These are phyloP conservation scores for Malbranchea cinnamomea DNA, from an alignment of 2,329 filamentous ascomycete genomes.

Conservation along the genomic window DNA sequence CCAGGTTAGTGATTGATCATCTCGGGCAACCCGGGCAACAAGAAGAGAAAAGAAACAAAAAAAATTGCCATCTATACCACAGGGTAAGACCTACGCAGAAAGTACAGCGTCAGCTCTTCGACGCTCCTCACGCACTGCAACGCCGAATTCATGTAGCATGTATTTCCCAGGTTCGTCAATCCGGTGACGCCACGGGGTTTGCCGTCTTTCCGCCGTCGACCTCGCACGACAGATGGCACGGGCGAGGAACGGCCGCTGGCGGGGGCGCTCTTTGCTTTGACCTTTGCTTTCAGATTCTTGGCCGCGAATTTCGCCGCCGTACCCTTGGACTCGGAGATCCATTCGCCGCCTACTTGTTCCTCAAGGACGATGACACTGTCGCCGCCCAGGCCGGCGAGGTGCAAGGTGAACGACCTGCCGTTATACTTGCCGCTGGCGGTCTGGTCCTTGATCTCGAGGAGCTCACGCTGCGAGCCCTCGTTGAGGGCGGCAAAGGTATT, in stretches of 20 bases:
- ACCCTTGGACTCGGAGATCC: slow-evolving; percentile 35
- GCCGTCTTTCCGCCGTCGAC: slow-evolving; percentile 53
- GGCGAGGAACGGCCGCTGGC: slow-evolving; percentile 55
- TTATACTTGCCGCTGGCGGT: slow-evolving; percentile 66
- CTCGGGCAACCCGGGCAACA: slow-evolving; percentile 6
- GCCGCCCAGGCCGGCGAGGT: slow-evolving; percentile 51
- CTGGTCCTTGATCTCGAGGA: slow-evolving; percentile 50
- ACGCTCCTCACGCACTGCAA: slow-evolving; percentile 88
- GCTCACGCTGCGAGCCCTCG: slow-evolving; percentile 48
- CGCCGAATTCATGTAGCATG: slow-evolving; percentile 98
- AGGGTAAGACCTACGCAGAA: slow-evolving; percentile 47
- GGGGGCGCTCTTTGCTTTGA: slow-evolving; percentile 26
- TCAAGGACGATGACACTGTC: slow-evolving; percentile 73
- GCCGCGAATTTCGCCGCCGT: slow-evolving; percentile 23
- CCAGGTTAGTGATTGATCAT: slow-evolving; percentile 5
- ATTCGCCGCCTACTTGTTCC: slow-evolving; percentile 51
- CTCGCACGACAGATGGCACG: slow-evolving; percentile 47
- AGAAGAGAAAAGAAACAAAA: background rate
- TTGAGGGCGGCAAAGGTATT: slow-evolving; percentile 48
- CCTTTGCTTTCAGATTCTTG: slow-evolving; percentile 15
- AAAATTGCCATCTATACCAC: slow-evolving; percentile 8
- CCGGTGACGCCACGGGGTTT: slow-evolving; percentile 64
- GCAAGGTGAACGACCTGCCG: slow-evolving; percentile 51
- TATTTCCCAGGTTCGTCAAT: slow-evolving; percentile 83
- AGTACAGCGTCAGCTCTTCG: slow-evolving; percentile 85